A percentile compares a stretch with the other conserved stretches of the same genome.
Evolutionary conservation across 768 basidiomycete species (phyloP).

Genomic region (Suillus subaureus): DNA sequence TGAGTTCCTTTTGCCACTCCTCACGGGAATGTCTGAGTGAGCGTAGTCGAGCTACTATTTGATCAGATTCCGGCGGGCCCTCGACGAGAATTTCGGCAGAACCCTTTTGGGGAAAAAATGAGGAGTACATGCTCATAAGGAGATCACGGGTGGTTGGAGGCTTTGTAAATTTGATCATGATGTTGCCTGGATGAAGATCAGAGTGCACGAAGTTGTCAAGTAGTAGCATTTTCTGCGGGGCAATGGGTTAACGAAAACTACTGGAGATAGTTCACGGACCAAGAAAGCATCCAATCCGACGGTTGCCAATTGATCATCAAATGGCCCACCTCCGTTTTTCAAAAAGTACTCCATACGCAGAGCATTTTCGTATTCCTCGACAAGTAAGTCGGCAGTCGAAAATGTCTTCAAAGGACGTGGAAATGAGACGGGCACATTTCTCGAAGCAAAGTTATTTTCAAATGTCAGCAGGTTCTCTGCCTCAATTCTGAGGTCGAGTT

Average conservation of each 20-base stretch:
- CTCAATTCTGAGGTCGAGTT: conserved; percentile 89
- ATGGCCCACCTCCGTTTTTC: conserved; percentile 89
- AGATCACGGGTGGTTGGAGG: conserved; percentile 72
- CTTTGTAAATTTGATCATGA: conserved; percentile 96
- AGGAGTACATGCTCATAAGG: conserved; percentile 58
- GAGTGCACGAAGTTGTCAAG: conserved; percentile 97
- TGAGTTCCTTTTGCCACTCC: conserved; percentile 74
- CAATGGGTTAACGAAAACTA: conserved; percentile 13
- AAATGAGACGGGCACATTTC: conserved; percentile 84
- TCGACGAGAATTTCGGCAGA: conserved; percentile 25
- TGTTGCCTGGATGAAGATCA: conserved; percentile 91
- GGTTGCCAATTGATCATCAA: conserved; percentile 86
- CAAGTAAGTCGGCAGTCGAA: conserved; percentile 79
- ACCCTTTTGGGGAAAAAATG: conserved; percentile 48
- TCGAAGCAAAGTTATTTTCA: conserved; percentile 80
- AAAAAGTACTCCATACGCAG: conserved; percentile 87
- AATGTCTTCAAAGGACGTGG: conserved; percentile 83
- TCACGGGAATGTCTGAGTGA: conserved; percentile 55
- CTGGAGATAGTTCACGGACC: conserved; percentile 46
- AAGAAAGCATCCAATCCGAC: conserved; percentile 94
- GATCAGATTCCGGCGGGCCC: conserved; percentile 48
- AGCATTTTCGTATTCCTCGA: conserved; percentile 95
- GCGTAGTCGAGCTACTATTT: conserved; percentile 72
- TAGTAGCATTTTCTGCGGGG: conserved; percentile 88
- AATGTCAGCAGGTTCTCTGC: conserved; percentile 85